phyloP scores from a whole-genome alignment of 2,329 filamentous ascomycete genomes.

The Aureobasidium melanogenum region DNA sequence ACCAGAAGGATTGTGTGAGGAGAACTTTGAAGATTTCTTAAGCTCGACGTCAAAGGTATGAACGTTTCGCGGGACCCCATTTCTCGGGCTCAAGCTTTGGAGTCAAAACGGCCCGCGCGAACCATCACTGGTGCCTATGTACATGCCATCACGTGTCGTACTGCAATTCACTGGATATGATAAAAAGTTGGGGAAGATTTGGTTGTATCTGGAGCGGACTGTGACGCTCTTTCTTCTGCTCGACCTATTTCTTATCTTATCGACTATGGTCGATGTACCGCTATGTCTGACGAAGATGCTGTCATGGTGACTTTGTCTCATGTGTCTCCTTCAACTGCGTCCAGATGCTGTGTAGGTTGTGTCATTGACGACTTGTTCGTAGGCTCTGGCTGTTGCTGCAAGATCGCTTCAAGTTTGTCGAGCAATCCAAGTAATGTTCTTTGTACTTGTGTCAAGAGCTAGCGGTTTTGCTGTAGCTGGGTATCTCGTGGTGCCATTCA shows the following conservation, averaged over 20 bases:
- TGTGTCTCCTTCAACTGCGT: neutral
- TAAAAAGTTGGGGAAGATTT: no score
- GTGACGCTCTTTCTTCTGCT: neutral
- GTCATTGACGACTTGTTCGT: neutral
- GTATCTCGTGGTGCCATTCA: neutral
- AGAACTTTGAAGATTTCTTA: neutral
- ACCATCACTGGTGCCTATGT: neutral
- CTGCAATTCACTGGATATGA: neutral
- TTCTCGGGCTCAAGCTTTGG: slow-evolving; percentile 4
- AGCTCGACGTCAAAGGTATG: neutral
- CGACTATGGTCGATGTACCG: neutral
- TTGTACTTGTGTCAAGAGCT: neutral
- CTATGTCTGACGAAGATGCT: neutral
- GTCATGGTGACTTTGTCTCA: neutral
- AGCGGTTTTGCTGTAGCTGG: neutral
- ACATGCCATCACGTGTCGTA: neutral
- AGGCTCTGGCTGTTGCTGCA: neutral
- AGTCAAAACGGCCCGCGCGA: slow-evolving; percentile 13
- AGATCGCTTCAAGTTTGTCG: neutral
- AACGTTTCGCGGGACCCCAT: slow-evolving; percentile 8
- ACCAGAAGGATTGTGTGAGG: no score
- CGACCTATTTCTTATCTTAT: neutral
- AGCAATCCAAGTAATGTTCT: neutral
- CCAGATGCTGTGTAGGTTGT: neutral
- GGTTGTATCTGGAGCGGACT: neutral